Base-by-base conservation (phyloP, 805 yeast species). In the Candida awuae region DNA sequence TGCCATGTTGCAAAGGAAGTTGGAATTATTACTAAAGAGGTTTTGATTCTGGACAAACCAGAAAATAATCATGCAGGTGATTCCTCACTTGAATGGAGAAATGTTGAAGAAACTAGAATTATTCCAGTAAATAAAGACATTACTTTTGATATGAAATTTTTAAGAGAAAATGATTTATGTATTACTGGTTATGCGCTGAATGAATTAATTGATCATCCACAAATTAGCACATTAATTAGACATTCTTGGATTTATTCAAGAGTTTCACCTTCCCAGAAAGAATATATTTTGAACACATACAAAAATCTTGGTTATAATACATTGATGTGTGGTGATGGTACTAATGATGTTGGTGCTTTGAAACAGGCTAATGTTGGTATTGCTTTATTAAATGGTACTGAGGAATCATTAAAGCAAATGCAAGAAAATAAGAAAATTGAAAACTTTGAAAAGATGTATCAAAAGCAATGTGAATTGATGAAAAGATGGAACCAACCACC, bases 241-340 rank as follows among this genome's bases (percentile, higher is more conserved):
- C 85, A 86, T 61, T 80, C 97, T 14, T 92, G 97, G 97, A 84
- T 92, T 34, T 92, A 85, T 57, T 97, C 98, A 32, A 82, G 98
- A 66, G 97, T 92, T 23, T 90, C 97, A 6, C 98, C 98, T 29
- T 56, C 82, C 19, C 98, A 92, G 66, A 92, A 92, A 65, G 98
- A 92, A 63, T 86, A 82, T 50, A 79, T 92, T 52, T 70, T 92
- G 54, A 80, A 78, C 45, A 74, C 87, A 28, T 74, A 85, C 59
- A 92, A 90, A 61, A 80, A 77, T 46, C 72, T 85, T 59, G 96
- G 96, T 19, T 92, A 90, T 64, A 82, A 77, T 56, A 92, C 97
- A 18, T 72, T 92, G 53, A 92, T 92, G 98, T 92, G 98, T 65
- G 98, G 98, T 70, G 98, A 92, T 65, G 98, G 98, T 65, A 92